A percentile compares a stretch with the other conserved stretches of the same genome.
phyloP scores from a whole-genome alignment of 176 grass and related monocot species.

The Puccinellia tenuiflora region DNA sequence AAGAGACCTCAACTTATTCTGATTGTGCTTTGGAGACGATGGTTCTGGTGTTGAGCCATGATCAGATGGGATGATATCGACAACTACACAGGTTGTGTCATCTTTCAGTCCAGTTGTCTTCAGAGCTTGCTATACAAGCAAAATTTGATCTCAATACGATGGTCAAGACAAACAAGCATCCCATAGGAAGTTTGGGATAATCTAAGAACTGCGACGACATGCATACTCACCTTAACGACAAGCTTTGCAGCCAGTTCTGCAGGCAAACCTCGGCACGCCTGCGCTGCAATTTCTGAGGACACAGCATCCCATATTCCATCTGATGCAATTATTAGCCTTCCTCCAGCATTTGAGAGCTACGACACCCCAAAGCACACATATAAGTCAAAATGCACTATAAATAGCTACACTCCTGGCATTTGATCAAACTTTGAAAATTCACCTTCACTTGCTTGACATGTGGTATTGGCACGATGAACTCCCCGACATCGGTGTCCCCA shows the following conservation, averaged over 20 bases:
- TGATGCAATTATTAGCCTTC: slow-evolving; percentile 95
- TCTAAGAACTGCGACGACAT: neutral
- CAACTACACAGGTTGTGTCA: slow-evolving; percentile 94
- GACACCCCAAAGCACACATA: slow-evolving; percentile 20
- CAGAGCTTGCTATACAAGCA: slow-evolving; percentile 69
- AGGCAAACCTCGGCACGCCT: slow-evolving; percentile 65
- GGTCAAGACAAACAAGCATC: neutral
- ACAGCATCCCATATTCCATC: slow-evolving; percentile 95
- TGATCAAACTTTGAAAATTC: slow-evolving; percentile 15
- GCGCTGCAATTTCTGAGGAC: slow-evolving; percentile 72
- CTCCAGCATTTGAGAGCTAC: slow-evolving; percentile 83
- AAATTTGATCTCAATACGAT: slow-evolving; percentile 20
- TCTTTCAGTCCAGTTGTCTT: slow-evolving; percentile 94
- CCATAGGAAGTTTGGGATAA: neutral
- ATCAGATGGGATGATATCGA: slow-evolving; percentile 81
- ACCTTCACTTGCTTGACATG: slow-evolving; percentile 99
- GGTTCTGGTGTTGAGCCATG: slow-evolving; percentile 47
- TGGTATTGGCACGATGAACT: slow-evolving; percentile 91
- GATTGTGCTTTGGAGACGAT: slow-evolving; percentile 66
- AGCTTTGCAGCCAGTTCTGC: slow-evolving; percentile 86
- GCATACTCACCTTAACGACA: slow-evolving; percentile 76
- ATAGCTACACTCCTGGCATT: slow-evolving; percentile 20
- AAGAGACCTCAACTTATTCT: slow-evolving; percentile 69
- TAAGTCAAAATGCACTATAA: slow-evolving; percentile 16
- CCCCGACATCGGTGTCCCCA: slow-evolving; percentile 90